Evolutionary conservation across 257 asterid species (phyloP), one percentile per base, ranked within the genome.

Genomic region (Forsythia viridissima): DNA sequence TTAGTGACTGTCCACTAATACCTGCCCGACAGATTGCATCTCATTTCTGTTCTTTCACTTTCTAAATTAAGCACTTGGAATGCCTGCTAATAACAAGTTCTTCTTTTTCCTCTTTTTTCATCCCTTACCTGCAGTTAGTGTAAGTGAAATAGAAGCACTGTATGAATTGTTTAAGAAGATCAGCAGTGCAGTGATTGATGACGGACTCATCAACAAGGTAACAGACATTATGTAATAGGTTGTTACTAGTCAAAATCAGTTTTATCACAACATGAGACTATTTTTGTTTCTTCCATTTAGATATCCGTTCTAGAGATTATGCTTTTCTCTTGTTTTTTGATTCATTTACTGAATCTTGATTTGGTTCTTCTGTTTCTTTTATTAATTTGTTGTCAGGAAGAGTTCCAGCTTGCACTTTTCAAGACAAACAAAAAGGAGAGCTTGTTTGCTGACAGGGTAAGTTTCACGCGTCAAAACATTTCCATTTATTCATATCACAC

Each of bases 151-250:
- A 71, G 96, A 93, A 86, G 98, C 98, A 11, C 83, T 93, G 79
- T 92, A 93, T 73, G 97, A 92, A 78, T 86, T 93, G 76, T 93
- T 87, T 76, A 89, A 90, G 87, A 90, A 92, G 93, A 89, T 93
- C 77, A 91, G 97, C 86, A 86, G 98, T 75, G 94, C 93, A 44
- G 94, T 93, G 81, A 86, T 93, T 30, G 96, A 92, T 77, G 98
- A 93, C 34, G 97, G 97, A 76, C 90, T 93, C 84, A 93, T 93
- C 72, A 89, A 93, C 83, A 92, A 92, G 98, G 98, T 91, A 88
- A 83, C 55, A 43, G 30, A 51, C 55, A 38, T 80, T 83, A 75
- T 71, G 42, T 12, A 51, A 52, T 18, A 15, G 36, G 75, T 71
- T 73, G 24, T 44, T 72, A 51, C 8, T 15, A 15, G 61, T 51